Evolutionary conservation across 2,329 filamentous ascomycete genomes (phyloP).

Genomic region (Apiospora koreana): DNA sequence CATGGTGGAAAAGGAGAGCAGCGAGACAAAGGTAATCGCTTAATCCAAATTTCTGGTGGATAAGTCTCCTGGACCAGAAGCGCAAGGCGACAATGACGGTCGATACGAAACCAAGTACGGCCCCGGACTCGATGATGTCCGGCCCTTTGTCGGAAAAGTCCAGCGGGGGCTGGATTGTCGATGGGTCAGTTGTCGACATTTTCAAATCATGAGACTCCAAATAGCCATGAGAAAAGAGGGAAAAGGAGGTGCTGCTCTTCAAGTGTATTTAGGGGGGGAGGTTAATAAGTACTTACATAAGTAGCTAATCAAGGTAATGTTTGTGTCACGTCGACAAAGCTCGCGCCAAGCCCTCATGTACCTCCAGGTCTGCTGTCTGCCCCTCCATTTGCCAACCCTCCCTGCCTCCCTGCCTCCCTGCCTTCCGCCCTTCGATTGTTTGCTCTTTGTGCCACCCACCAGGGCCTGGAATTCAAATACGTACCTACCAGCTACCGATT

Average conservation of each 20-base stretch:
- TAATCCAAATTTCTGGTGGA: not conserved
- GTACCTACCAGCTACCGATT: not conserved
- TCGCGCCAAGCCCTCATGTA: not conserved
- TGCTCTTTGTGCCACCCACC: not conserved
- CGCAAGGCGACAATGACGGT: constrained; percentile 4
- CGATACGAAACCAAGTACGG: not conserved
- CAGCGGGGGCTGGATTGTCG: constrained; percentile 11
- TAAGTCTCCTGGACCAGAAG: constrained; percentile 9
- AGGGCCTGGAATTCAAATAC: not conserved
- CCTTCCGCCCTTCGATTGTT: too few species aligned
- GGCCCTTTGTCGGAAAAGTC: constrained; percentile 12
- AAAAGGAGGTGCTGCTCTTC: not conserved
- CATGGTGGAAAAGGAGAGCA: not conserved
- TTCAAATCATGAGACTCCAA: not conserved
- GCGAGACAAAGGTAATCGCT: not conserved
- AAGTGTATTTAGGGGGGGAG: not conserved
- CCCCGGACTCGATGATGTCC: not conserved
- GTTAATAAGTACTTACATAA: not conserved
- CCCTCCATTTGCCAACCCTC: not conserved
- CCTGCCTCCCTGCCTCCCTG: not conserved
- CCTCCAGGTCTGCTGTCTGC: not conserved
- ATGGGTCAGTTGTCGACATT: constrained; percentile 3
- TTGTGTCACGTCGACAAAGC: not conserved
- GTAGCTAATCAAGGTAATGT: not conserved
- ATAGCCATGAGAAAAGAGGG: not conserved